Evolutionary conservation across 176 grass and related monocot species (phyloP), one percentile per base, ranked within the genome.

Genomic region (Carex scoparia): DNA sequence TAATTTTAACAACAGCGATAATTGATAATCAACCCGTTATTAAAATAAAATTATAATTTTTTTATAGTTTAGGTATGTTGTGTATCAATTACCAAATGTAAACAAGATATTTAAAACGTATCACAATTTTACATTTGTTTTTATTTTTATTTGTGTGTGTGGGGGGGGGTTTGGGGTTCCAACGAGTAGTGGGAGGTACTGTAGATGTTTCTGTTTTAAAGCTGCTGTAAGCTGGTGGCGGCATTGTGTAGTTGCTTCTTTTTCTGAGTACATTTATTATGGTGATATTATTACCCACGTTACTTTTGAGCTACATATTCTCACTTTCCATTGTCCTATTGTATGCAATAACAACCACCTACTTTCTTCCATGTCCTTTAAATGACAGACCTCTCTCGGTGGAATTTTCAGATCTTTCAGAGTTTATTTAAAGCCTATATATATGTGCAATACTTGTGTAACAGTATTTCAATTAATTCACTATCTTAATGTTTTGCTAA

Each of bases 241-340:
- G 62, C 81, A 83, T 56, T 56, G 61, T 83, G 23, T 83, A 69
- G 81, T 83, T 67, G 28, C 81, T 56, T 83, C 61, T 83, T 67
- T 83, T 83, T 54, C 65, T 69, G 40, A 30, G 59, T 83, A 83
- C 81, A 83, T 83, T 69, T 56, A 83, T 83, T 83, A 83, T 83
- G 81, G 49, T 69, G 38, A 51, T 83, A 68, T 83, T 83, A 83
- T 83, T 83, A 67, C 61, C 48, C 48, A 55, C 27, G 48, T 76
- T 76, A 76, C 74, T 79, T 79, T 79, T 79, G 51, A 79, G 74
- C 74, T 79, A 58, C 74, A 56, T 58, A 79, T 79, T 79, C 53
- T 15, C 74, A 79, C 53, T 79, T 79, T 79, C 49, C 58, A 30
- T 30, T 79, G 74, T 7, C 74, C 53, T 79, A 15, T 57, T 56